phyloP scores from a whole-genome alignment of 1,284 basidiomycete species.

The Stygiomarasmius scandens region DNA sequence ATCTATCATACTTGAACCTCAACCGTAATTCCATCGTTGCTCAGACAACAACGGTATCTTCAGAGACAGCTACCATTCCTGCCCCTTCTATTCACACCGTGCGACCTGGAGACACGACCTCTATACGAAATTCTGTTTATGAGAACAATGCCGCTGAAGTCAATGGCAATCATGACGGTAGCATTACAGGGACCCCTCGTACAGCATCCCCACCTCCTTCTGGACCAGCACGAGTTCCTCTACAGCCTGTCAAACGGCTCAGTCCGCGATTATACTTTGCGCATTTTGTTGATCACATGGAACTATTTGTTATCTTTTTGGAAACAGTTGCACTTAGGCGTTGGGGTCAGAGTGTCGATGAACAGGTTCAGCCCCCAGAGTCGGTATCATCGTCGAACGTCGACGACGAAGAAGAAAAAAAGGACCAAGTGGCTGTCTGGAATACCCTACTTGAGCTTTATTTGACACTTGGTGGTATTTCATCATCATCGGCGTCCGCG shows the following conservation, averaged over 20 bases:
- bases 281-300: constrained; percentile 90
- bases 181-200: constrained; percentile 22
- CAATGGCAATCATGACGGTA: constrained; percentile 18
- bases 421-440: constrained; percentile 90
- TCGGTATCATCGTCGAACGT: constrained; percentile 21
- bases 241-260: constrained; percentile 54
- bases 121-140: constrained; percentile 39
- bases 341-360: constrained; percentile 80
- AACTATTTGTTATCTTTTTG: constrained; percentile 84
- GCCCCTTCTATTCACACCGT: constrained; percentile 55
- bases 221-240: constrained; percentile 26
- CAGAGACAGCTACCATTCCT: constrained; percentile 41
- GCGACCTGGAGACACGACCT: constrained; percentile 40
- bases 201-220: constrained; percentile 26
- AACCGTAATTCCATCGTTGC: constrained; percentile 53
- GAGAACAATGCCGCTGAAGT: constrained; percentile 21
- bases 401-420: constrained; percentile 55
- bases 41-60: constrained; percentile 33
- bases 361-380: constrained; percentile 10
- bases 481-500: constrained; percentile 6
- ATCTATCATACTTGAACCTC: constrained; percentile 79
- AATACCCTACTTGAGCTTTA: constrained; percentile 96
- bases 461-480: constrained; percentile 52
- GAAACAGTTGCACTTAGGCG: constrained; percentile 83
- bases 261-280: constrained; percentile 91